Conservation (phyloP, 306 rosid genomes). For the Prunus mira region DNA sequence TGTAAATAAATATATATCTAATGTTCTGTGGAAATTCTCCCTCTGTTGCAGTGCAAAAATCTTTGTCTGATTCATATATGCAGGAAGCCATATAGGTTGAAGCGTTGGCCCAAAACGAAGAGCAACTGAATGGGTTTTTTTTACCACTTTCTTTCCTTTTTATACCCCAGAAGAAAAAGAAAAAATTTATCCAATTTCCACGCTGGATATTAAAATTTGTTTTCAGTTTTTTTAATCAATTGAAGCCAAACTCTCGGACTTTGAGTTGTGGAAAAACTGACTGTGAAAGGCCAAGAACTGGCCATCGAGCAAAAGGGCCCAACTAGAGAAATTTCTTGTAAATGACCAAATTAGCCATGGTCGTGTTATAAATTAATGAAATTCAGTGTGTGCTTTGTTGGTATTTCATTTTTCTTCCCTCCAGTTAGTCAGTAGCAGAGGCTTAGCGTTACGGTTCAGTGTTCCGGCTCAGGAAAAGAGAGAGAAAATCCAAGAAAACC, state of each 20-base stretch:
- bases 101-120: no score
- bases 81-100: neutral
- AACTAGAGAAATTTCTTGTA: neutral
- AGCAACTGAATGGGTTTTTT: no score
- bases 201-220: no score
- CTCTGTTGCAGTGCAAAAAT: neutral
- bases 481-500: conserved; percentile 14
- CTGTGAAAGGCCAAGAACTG: no score
- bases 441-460: neutral
- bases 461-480: conserved; percentile 5
- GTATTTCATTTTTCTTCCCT: neutral
- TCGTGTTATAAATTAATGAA: neutral
- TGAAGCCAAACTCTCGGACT: no score
- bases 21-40: neutral
- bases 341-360: conserved; percentile 1
- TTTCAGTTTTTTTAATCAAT: no score
- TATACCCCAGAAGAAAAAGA: no score
- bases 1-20: neutral
- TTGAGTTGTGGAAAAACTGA: no score
- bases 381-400: neutral
- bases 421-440: neutral
- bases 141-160: no score
- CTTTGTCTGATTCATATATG: neutral
- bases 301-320: no score
- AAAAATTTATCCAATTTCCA: no score